Percentiles rank a stretch among this genome's conserved stretches.
Evolutionary conservation across 2,329 filamentous ascomycete species (phyloP).

Genomic region (Fusarium sp.): DNA sequence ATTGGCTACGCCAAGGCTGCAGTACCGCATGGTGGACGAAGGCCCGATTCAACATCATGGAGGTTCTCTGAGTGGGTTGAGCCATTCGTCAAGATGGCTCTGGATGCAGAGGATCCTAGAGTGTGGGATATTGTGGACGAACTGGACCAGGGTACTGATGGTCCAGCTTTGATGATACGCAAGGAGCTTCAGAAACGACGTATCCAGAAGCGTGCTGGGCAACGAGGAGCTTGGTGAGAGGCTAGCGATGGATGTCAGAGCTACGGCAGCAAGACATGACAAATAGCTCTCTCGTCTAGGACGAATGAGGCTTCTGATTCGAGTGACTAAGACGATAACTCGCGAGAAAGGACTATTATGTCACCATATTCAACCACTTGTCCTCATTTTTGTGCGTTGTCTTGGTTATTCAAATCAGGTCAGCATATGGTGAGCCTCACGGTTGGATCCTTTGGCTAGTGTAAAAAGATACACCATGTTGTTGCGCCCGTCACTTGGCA

Average conservation of each 20-base stretch:
- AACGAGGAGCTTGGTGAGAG: conserved; percentile 1
- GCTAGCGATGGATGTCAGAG: not conserved
- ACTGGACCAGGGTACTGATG: conserved; percentile 38
- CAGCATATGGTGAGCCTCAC: conserved; percentile 6
- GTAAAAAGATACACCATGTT: not conserved
- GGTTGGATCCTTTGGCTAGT: conserved; percentile 1
- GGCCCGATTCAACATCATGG: conserved; percentile 7
- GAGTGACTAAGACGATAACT: not conserved
- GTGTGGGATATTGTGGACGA: conserved; percentile 51
- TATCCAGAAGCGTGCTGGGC: conserved; percentile 33
- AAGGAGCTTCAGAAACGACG: conserved; percentile 43
- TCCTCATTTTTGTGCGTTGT: not conserved
- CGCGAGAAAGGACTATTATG: not conserved
- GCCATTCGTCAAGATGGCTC: conserved; percentile 44
- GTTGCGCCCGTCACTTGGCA: not conserved
- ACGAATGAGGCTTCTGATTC: not conserved
- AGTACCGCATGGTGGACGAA: not conserved
- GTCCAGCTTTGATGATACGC: conserved; percentile 36
- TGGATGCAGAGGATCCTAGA: conserved; percentile 46
- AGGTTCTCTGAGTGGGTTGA: conserved; percentile 44
- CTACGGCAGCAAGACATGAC: not conserved
- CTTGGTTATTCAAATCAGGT: not conserved
- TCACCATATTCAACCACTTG: not conserved
- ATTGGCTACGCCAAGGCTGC: conserved; percentile 27
- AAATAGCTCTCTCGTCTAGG: not conserved